Evolutionary conservation across 2,329 filamentous ascomycete species (phyloP), one percentile per base, ranked within the genome.

Genomic region (Seiridium cupressi): DNA sequence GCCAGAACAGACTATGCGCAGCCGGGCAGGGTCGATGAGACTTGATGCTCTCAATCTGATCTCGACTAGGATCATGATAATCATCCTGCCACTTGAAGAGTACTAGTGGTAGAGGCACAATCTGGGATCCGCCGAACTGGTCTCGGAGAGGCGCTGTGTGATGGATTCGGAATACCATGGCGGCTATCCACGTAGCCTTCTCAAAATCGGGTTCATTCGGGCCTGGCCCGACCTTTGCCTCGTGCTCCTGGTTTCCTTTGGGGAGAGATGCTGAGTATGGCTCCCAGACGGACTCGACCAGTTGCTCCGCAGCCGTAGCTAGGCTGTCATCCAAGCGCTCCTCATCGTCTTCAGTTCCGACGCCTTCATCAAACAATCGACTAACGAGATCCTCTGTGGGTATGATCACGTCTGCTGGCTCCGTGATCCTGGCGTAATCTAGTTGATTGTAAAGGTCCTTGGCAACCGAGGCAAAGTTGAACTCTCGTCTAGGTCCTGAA

Each of bases 51-150:
- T 86, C 79, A 32, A 90, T 78, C 68, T 93, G 89, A 56, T 86
- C 82, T 2, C 83, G 82, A 67, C 90, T 90, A 34, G 89, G 83
- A 63, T 90, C 87, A 70, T 97, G 92, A 69, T 91, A 85, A 13
- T 82, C 81, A 58, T 91, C 84, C 64, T 96, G 81, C 94, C 94
- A 98, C 67, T 91, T 84, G 63, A 97, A 87, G 11, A 98, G 78
- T 13, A 93, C 84, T 69, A 89, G 88, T 1, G 94, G 92, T 18
- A 96, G 79, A 0, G 91, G 83, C 2, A 80, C 79, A 44, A 60
- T 62, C 51, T 56, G 69, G 60, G 78, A 76, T 38, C 73, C 74
- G 7, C 76, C 72, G 38, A 74, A 74, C 9, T 67, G 70, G 31
- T 76, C 69, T 44, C 66, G 72, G 13, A 76, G 68, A 61, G 79